Evolutionary conservation across 164 flowering plant genomes (phyloP).

Genomic region (Magnolia kwangsiensis): DNA sequence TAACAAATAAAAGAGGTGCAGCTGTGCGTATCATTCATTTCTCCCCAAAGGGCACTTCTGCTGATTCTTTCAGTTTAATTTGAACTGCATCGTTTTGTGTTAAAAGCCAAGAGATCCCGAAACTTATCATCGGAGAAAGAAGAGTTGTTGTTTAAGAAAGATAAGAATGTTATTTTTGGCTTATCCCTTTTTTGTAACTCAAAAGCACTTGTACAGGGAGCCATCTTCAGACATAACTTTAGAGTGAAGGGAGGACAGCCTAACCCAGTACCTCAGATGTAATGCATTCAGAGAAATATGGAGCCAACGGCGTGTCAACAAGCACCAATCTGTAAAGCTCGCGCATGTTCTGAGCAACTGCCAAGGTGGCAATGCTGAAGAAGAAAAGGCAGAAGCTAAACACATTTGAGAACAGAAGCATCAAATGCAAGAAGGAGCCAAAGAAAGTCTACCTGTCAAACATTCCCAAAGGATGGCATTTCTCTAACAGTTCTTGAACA

Average conservation of each 20-base stretch:
- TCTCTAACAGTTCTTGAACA: slow-evolving; percentile 94
- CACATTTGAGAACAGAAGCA: background rate
- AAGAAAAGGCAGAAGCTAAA: slow-evolving; percentile 6
- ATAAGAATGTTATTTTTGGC: background rate
- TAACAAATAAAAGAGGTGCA: background rate
- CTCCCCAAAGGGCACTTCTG: too few species aligned
- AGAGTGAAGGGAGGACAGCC: background rate
- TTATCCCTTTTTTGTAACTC: background rate
- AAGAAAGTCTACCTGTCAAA: slow-evolving; percentile 75
- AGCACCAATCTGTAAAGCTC: slow-evolving; percentile 96
- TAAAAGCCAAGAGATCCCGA: background rate
- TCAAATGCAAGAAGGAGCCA: background rate
- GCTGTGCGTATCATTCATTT: too few species aligned
- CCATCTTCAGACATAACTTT: background rate
- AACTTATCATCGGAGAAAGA: background rate
- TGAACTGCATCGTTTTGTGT: background rate
- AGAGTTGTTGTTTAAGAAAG: background rate
- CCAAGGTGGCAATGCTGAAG: slow-evolving; percentile 91
- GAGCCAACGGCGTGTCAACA: slow-evolving; percentile 98
- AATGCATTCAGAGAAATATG: slow-evolving; percentile 96
- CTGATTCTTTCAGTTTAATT: too few species aligned
- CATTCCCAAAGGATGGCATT: slow-evolving; percentile 99
- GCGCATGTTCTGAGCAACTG: slow-evolving; percentile 98
- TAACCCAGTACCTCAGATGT: slow-evolving; percentile 79
- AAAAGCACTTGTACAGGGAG: background rate